Evolutionary conservation across 176 grass and related monocot genomes (phyloP).

Genomic region (Aegilops sharonensis): DNA sequence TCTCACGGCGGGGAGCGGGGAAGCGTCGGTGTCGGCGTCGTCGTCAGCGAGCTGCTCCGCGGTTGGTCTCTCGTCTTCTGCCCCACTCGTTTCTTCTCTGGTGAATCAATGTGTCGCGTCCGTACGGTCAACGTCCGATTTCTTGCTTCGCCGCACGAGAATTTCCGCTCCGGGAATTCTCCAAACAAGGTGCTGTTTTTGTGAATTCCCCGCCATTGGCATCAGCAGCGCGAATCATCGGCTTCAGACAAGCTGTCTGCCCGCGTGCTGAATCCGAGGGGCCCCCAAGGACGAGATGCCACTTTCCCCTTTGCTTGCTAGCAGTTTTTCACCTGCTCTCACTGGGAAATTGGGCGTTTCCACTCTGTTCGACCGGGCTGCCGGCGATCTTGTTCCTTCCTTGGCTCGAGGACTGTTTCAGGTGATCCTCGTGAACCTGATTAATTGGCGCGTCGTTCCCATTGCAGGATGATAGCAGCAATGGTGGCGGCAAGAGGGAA

Average conservation of each 20-base stretch:
- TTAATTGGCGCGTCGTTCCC: neutral
- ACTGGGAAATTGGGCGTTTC: neutral
- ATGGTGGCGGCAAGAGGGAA: constrained; percentile 37
- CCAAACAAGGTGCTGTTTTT: neutral
- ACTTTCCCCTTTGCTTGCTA: constrained; percentile 30
- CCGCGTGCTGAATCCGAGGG: constrained; percentile 25
- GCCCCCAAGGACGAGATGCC: constrained; percentile 8
- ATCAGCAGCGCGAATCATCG: neutral
- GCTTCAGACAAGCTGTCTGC: constrained; percentile 32
- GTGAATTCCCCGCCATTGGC: neutral
- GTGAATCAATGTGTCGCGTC: neutral
- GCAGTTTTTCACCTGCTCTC: neutral
- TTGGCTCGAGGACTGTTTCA: no score
- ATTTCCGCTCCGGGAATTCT: neutral
- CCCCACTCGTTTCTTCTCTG: neutral
- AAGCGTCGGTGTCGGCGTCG: constrained; percentile 29
- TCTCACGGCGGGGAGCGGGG: neutral
- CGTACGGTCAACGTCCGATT: neutral
- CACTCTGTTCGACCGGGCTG: neutral
- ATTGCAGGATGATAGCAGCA: constrained; percentile 57
- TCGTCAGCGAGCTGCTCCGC: constrained; percentile 58
- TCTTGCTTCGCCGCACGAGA: neutral
- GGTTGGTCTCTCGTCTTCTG: constrained; percentile 31
- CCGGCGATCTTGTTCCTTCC: no score
- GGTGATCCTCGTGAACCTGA: constrained; percentile 12